Percentiles rank a stretch among this genome's conserved stretches.
phyloP scores from a whole-genome alignment of 106 monocot species.

The Posidonia australis region DNA sequence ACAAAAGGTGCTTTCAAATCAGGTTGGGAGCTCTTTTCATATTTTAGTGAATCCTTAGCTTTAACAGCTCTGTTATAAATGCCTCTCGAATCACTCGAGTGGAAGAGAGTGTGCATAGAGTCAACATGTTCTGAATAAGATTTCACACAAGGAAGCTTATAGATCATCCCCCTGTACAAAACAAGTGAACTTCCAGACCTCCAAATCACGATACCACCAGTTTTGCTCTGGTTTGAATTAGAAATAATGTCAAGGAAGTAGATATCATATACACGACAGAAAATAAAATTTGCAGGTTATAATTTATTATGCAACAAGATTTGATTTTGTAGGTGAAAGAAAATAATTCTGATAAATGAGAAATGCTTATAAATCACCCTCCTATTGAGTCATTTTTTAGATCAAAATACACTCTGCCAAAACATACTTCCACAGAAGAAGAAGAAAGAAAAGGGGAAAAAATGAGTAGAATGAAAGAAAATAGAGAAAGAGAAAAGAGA shows the following conservation, averaged over 20 bases:
- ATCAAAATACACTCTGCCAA: too few species aligned
- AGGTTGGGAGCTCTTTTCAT: slow-evolving; percentile 6
- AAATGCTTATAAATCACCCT: background rate
- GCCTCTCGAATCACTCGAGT: slow-evolving; percentile 1
- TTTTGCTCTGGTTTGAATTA: slow-evolving; percentile 42
- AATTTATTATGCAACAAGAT: background rate
- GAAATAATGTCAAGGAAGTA: background rate
- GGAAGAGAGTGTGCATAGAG: background rate
- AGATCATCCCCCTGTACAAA: slow-evolving; percentile 78
- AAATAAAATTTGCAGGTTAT: background rate
- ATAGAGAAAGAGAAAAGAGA: too few species aligned
- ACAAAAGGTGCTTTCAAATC: background rate
- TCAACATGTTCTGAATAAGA: slow-evolving; percentile 34
- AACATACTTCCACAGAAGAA: too few species aligned
- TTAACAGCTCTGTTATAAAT: background rate
- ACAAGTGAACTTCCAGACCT: slow-evolving; percentile 92
- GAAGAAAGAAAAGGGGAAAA: too few species aligned
- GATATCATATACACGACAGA: background rate
- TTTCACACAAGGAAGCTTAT: slow-evolving; percentile 58
- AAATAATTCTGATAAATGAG: background rate
- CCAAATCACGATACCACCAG: slow-evolving; percentile 92
- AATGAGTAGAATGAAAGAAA: too few species aligned
- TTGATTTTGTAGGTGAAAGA: background rate
- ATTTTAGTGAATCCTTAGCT: slow-evolving; percentile 1
- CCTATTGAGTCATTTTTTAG: too few species aligned